Evolutionary conservation across 495 filamentous ascomycete species (phyloP), one percentile per base, ranked within the genome.

Genomic region (Hypoxylon subgilvum): DNA sequence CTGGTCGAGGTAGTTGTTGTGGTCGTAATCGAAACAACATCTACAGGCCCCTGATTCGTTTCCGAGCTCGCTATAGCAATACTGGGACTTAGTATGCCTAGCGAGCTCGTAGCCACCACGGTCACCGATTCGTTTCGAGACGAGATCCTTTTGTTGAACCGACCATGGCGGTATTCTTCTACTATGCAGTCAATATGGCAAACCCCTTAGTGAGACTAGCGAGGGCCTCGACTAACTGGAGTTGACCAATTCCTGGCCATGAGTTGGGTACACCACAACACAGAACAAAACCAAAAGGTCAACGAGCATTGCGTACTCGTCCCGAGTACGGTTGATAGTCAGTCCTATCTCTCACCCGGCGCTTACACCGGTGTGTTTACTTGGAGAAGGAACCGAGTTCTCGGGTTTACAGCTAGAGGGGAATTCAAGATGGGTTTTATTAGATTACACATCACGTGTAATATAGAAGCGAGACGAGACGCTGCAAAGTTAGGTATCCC

Each of bases 321-420:
- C 28, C 36, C 35, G 51, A 61, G 57, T 32, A 56, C 55, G 46
- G 19, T 47, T 22, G 35, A 41, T 46, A 13, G 48, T 38, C 61
- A 53, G 49, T 44, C 57, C 61, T 54, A 44, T 58, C 31, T 53
- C 41, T 59, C 54, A 64, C 49, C 61, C 54, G 54, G 54, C 41
- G 44, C 61, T 54, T 59, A 53, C 44, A 64, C 55, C 54, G 61
- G 54, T 48, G 30, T 64, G 50, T 55, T 51, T 55, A 51, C 54
- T 51, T 64, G 12, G 61, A 55, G 50, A 54, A 53, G 50, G 44
- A 49, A 36, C 54, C 61, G 35, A 43, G 32, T 54, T 41, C 61
- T 64, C 61, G 61, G 50, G 3, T 45, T 61, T 47, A 54, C 62
- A 65, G 57, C 51, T 61, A 35, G 62, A 54, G 25, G 57, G 46